Evolutionary conservation across 805 yeast genomes (phyloP).

Genomic region (Candida sithepensis): DNA sequence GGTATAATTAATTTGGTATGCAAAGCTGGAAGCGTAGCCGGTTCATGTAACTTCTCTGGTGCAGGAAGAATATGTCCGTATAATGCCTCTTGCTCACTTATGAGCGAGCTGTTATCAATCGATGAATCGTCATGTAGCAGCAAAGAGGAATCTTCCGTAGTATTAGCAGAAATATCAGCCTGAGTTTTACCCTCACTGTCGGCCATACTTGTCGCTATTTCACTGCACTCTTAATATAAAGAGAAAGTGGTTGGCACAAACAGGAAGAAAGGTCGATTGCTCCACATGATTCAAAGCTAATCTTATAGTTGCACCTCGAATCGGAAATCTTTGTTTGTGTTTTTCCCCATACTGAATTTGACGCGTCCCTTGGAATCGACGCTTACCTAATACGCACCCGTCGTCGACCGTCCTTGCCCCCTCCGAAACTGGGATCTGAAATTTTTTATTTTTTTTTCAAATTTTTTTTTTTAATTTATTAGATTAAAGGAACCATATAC

Average conservation of each 20-base stretch:
- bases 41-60: constrained; percentile 23
- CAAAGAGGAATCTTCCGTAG: constrained; percentile 1
- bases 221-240: neutral
- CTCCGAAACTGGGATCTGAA: constrained; percentile 2
- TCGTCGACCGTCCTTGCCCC: neutral
- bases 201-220: neutral
- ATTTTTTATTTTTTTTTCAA: constrained; percentile 7
- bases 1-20: constrained; percentile 19
- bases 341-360: neutral
- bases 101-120: constrained; percentile 6
- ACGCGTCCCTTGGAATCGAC: too few species aligned
- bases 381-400: too few species aligned
- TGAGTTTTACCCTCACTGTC: neutral
- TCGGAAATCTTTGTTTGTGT: neutral
- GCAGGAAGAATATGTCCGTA: constrained; percentile 26
- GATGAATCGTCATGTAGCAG: constrained; percentile 1
- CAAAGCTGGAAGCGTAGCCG: constrained; percentile 15
- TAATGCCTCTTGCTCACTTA: constrained; percentile 19
- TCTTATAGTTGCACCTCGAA: neutral
- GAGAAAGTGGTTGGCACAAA: neutral
- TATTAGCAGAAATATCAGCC: neutral
- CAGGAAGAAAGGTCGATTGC: neutral
- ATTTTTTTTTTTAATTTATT: constrained; percentile 6
- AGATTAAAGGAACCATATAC: too few species aligned
- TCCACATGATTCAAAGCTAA: neutral